A percentile compares a stretch with the other conserved stretches of the same genome.
Conservation (phyloP, 371 early-diverging fungal genomes). For the Lichtheimia ornata region DNA sequence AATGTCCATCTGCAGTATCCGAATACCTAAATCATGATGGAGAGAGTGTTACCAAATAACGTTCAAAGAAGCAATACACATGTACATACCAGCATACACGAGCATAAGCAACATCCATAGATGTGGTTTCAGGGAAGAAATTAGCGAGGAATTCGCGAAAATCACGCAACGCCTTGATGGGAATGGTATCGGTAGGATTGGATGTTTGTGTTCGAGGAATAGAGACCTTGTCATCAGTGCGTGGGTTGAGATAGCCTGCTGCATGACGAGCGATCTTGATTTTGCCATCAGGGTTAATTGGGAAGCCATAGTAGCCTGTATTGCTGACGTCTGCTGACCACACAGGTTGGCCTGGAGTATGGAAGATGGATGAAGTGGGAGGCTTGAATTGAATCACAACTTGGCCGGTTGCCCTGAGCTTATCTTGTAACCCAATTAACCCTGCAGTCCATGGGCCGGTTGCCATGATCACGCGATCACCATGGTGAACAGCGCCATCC, state of each 20-base stretch:
- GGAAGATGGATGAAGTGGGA: constrained; percentile 14
- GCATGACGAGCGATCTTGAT: constrained; percentile 17
- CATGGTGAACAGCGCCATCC: constrained; percentile 41
- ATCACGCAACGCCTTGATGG: constrained; percentile 17
- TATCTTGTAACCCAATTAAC: constrained; percentile 38
- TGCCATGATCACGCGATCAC: constrained; percentile 48
- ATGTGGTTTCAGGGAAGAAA: constrained; percentile 22
- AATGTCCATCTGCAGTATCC: constrained; percentile 42
- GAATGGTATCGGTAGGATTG: constrained; percentile 22
- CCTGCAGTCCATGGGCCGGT: constrained; percentile 61
- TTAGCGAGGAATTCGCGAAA: constrained; percentile 18
- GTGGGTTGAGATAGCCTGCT: constrained; percentile 17
- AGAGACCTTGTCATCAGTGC: constrained; percentile 17
- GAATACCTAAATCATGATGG: constrained; percentile 23
- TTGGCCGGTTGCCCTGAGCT: constrained; percentile 52
- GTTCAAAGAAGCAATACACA: no score
- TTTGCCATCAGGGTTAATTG: constrained; percentile 16
- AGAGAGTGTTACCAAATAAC: no score
- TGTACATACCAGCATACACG: constrained; percentile 15
- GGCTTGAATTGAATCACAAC: constrained; percentile 53
- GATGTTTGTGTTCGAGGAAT: constrained; percentile 26
- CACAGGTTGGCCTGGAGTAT: constrained; percentile 36
- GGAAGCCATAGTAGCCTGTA: constrained; percentile 32
- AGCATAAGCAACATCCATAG: constrained; percentile 16
- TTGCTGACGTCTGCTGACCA: constrained; percentile 56